Conservation (phyloP, 345 rosid species). For the Psidium friedrichsthalianum region DNA sequence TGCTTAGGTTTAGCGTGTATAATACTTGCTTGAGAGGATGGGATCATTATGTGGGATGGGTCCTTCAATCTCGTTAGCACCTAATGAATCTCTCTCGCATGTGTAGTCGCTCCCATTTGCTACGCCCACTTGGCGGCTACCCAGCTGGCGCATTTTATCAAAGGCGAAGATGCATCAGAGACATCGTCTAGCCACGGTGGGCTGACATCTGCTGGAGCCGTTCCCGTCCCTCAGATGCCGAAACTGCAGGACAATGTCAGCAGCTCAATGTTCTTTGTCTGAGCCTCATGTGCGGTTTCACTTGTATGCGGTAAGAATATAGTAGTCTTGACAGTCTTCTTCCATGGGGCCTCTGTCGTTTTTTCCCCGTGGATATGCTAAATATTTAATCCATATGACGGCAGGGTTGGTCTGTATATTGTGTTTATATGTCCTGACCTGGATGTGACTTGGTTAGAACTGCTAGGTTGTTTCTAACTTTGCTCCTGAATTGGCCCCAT, state of each 20-base stretch:
- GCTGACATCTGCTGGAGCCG: slow-evolving; percentile 32
- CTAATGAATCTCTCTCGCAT: neutral
- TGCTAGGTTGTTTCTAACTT: neutral
- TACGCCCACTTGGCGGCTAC: slow-evolving; percentile 54
- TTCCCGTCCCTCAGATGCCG: slow-evolving; percentile 48
- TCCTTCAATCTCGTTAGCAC: neutral
- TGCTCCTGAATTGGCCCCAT: neutral
- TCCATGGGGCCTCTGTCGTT: neutral
- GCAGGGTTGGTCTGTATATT: neutral
- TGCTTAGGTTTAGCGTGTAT: neutral
- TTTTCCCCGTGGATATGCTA: neutral
- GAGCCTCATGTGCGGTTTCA: neutral
- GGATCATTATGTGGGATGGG: neutral
- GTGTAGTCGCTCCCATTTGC: slow-evolving; percentile 53
- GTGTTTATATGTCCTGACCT: neutral
- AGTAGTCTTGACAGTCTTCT: neutral
- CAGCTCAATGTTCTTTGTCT: slow-evolving; percentile 77
- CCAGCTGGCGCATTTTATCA: slow-evolving; percentile 39
- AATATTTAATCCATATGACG: neutral
- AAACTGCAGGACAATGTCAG: slow-evolving; percentile 29
- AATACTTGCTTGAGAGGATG: neutral
- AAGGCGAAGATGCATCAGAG: slow-evolving; percentile 43
- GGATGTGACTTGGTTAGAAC: neutral
- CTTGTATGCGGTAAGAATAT: neutral
- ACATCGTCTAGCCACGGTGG: slow-evolving; percentile 51